Conservation (phyloP, 495 filamentous ascomycete genomes). For the Penicillium angulare region DNA sequence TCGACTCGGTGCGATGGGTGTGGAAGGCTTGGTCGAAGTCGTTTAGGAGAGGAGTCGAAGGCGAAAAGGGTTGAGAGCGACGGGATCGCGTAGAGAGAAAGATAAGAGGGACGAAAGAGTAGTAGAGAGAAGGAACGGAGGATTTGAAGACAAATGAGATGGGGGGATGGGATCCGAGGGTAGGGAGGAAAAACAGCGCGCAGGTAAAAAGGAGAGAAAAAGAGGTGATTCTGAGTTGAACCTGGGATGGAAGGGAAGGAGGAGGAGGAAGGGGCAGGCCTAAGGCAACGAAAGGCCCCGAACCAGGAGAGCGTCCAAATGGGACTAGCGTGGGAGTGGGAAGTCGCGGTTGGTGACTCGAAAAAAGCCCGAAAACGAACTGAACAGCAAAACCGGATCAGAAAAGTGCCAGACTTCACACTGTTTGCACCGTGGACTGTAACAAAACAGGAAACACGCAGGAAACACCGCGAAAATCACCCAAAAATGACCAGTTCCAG, state of each 20-base stretch:
- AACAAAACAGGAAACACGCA: not conserved
- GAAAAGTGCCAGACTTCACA: conserved; percentile 4
- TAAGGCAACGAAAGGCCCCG: conserved; percentile 28
- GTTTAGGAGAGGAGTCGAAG: conserved; percentile 29
- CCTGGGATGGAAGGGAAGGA: conserved; percentile 22
- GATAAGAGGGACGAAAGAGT: conserved; percentile 22
- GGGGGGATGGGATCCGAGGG: conserved; percentile 24
- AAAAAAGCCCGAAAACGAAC: conserved; percentile 16
- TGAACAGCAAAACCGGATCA: not conserved
- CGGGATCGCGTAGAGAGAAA: conserved; percentile 37
- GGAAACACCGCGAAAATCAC: too few species aligned
- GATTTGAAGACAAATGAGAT: conserved; percentile 20
- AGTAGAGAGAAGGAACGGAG: conserved; percentile 23
- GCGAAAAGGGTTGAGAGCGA: conserved; percentile 25
- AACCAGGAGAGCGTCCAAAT: conserved; percentile 17
- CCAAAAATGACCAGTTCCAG: not conserved
- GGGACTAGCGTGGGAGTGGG: conserved; percentile 17
- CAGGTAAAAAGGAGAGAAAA: conserved; percentile 34
- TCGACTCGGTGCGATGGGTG: conserved; percentile 19
- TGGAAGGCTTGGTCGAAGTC: conserved; percentile 13
- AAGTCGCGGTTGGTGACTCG: conserved; percentile 14
- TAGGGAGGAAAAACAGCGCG: conserved; percentile 29
- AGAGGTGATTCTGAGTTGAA: conserved; percentile 21
- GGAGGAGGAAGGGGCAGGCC: conserved; percentile 23
- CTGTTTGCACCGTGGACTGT: too few species aligned